Base-by-base conservation (phyloP, 179 eudicot genomes). In the Drosera spatulata region DNA sequence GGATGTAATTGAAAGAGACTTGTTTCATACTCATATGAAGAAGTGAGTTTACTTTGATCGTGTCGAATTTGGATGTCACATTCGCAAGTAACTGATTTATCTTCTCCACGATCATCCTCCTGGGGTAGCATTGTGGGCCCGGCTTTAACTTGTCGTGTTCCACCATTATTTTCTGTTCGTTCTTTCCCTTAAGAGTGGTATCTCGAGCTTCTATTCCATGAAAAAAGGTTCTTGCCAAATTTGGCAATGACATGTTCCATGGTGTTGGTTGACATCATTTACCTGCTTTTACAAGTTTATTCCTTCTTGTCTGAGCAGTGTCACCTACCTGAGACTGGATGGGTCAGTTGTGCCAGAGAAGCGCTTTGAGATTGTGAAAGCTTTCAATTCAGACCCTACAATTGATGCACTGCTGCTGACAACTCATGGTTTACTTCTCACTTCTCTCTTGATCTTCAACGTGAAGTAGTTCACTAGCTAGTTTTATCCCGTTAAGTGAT, bases 371-470 rank as follows among this genome's bases (percentile, higher is more conserved):
- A 94, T 94, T 69, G 99, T 91, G 42, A 91, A 94, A 70, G 80
- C 97, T 66, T 94, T 94, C 73, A 94, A 94, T 69, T 91, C 99
- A 57, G 99, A 94, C 74, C 99, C 99, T 47, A 94, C 99, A 39
- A 94, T 94, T 64, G 99, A 94, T 72, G 99, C 74, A 22, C 68
- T 94, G 61, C 78, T 94, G 64, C 96, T 94, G 50, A 94, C 99
- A 44, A 94, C 99, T 14, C 99, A 91, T 79, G 85, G 87, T 82
- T 72, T 3, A 65, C 22, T 60, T 22, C 33, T 22, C 0, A 22
- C 33, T 22, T 22, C 33, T 22, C 33, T 22, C 33, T 22, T 22
- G 33, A n/a, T n/a, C n/a, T n/a, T n/a, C n/a, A 22, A 22, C 33
- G 33, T 22, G 33, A 22, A 22, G 33, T 22, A 22, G 33, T 33